A percentile compares a stretch with the other conserved stretches of the same genome.
Evolutionary conservation across 495 filamentous ascomycete species (phyloP).

Genomic region (Xylaria flabelliformis): DNA sequence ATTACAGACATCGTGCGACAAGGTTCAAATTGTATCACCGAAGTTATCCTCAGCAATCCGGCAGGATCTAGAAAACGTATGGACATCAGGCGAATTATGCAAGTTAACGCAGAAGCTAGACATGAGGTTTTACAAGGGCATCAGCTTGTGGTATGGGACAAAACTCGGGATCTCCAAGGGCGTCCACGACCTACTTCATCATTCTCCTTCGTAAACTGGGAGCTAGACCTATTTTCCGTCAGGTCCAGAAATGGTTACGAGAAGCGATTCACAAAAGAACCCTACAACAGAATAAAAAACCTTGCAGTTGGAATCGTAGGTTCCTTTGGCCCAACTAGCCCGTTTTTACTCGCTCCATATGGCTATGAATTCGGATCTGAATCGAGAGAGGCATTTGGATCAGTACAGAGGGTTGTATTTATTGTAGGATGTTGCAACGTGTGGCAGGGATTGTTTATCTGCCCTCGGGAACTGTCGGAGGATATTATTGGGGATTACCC

Average conservation of each 20-base stretch:
- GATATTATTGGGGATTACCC: too few relatives aligned
- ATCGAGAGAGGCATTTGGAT: neutral
- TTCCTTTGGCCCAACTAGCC: neutral
- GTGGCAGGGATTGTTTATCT: neutral
- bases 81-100: neutral
- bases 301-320: neutral
- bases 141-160: neutral
- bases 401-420: slow-evolving; percentile 23
- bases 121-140: neutral
- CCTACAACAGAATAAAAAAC: neutral
- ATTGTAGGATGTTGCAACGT: neutral
- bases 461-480: too few relatives aligned
- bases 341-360: neutral
- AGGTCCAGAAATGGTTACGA: neutral
- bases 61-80: neutral
- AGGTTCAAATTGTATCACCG: neutral
- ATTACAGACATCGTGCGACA: neutral
- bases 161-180: neutral
- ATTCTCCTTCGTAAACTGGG: slow-evolving; percentile 5
- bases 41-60: neutral
- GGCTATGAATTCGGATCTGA: neutral
- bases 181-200: neutral
- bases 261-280: neutral
- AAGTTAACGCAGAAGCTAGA: slow-evolving; percentile 2
- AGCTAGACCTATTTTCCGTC: neutral